Conservation (phyloP, 768 basidiomycete species). For the Lactarius sp. region DNA sequence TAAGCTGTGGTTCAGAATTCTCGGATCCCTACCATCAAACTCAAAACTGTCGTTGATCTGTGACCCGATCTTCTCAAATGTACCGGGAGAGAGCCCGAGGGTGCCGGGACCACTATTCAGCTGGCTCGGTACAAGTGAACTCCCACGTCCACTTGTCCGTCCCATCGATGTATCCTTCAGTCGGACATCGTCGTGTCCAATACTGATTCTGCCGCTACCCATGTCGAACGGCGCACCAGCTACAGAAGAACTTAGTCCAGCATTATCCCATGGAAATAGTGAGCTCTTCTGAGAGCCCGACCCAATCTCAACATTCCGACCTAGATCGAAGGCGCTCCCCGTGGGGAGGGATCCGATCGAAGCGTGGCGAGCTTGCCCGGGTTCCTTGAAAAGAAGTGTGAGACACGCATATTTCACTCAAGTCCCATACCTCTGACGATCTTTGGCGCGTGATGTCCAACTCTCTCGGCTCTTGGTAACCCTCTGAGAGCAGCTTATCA, state of each 20-base stretch:
- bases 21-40: constrained; percentile 51
- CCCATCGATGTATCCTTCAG: constrained; percentile 46
- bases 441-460: constrained; percentile 34
- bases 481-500: neutral
- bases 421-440: constrained; percentile 54
- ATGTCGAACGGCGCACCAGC: constrained; percentile 36
- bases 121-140: constrained; percentile 40
- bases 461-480: neutral
- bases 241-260: constrained; percentile 56
- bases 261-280: constrained; percentile 82
- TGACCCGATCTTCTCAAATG: constrained; percentile 35
- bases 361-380: constrained; percentile 74
- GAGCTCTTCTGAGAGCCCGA: constrained; percentile 62
- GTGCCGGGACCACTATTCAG: constrained; percentile 32
- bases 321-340: constrained; percentile 44
- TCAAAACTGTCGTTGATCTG: constrained; percentile 55
- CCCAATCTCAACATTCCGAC: constrained; percentile 36
- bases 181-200: constrained; percentile 50
- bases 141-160: constrained; percentile 48
- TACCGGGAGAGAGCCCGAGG: constrained; percentile 48
- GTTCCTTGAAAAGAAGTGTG: constrained; percentile 50
- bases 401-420: neutral
- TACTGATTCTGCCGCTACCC: constrained; percentile 41
- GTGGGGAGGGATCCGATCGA: constrained; percentile 53
- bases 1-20: constrained; percentile 18